These are phyloP conservation scores for Liquidambar formosana DNA, from an alignment of 164 flowering plant genomes.

Conservation along the genomic window DNA sequence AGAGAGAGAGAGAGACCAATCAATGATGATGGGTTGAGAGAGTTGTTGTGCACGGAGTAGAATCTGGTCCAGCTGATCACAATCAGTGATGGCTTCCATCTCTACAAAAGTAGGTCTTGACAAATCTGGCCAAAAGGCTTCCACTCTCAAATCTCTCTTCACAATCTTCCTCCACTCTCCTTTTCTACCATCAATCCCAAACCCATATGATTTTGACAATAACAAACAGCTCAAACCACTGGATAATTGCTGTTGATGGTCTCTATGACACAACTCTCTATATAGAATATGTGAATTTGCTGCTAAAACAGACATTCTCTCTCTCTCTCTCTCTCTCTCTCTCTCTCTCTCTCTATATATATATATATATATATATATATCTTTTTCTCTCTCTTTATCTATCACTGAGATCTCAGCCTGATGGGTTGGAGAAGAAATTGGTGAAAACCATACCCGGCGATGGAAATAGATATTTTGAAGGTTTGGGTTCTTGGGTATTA, in stretches of 20 bases:
- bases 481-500: too few relatives aligned
- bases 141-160: constrained; percentile 37
- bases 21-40: constrained; percentile 75
- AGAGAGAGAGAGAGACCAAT: constrained; percentile 51
- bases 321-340: constrained; percentile 4
- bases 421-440: neutral
- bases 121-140: constrained; percentile 55
- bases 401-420: too few relatives aligned
- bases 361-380: too few relatives aligned
- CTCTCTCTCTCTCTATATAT: too few relatives aligned
- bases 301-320: constrained; percentile 57
- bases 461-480: too few relatives aligned
- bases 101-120: constrained; percentile 56
- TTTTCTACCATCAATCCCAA: constrained; percentile 22
- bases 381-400: too few relatives aligned
- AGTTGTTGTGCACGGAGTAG: constrained; percentile 49
- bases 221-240: constrained; percentile 23
- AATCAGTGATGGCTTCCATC: constrained; percentile 66
- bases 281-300: constrained; percentile 56
- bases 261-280: constrained; percentile 40
- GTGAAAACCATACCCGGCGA: too few relatives aligned
- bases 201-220: constrained; percentile 21
- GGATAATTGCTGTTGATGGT: constrained; percentile 27
- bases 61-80: constrained; percentile 69
- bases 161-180: constrained; percentile 18